A percentile compares a stretch with the other conserved stretches of the same genome.
These are phyloP conservation scores for Xeromyces bisporus DNA, from an alignment of 495 filamentous ascomycete species.

Conservation along the genomic window DNA sequence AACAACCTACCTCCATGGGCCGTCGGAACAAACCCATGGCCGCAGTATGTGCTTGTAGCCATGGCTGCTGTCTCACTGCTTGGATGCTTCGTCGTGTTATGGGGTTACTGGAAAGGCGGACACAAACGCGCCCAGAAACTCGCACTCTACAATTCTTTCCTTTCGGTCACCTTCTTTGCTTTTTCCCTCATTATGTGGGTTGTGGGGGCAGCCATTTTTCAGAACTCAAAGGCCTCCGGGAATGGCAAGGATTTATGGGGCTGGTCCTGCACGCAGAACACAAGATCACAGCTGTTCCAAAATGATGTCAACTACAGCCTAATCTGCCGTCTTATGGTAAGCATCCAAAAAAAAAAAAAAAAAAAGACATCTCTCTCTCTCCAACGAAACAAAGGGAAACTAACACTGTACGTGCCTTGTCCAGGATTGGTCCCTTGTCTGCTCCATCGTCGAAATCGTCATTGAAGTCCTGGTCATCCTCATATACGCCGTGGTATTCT, in stretches of 20 bases:
- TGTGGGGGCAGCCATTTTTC: constrained; percentile 67
- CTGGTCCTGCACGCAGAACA: constrained; percentile 86
- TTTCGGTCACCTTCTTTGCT: constrained; percentile 83
- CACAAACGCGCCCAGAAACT: constrained; percentile 81
- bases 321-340: constrained; percentile 85
- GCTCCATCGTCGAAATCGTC: constrained; percentile 91
- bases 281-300: constrained; percentile 52
- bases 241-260: constrained; percentile 84
- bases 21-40: constrained; percentile 61
- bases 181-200: constrained; percentile 92
- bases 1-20: constrained; percentile 79
- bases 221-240: constrained; percentile 53
- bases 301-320: constrained; percentile 73
- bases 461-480: constrained; percentile 80
- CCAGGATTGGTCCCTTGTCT: constrained; percentile 93
- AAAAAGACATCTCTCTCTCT: too few species aligned
- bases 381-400: too few species aligned
- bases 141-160: constrained; percentile 82
- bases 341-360: too few species aligned
- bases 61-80: constrained; percentile 66
- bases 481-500: constrained; percentile 89
- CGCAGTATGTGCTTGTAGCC: constrained; percentile 64
- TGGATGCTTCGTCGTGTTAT: constrained; percentile 65
- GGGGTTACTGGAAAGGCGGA: constrained; percentile 76
- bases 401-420: too few species aligned